Evolutionary conservation across 306 rosid species (phyloP).

Genomic region (Begonia masoniana): DNA sequence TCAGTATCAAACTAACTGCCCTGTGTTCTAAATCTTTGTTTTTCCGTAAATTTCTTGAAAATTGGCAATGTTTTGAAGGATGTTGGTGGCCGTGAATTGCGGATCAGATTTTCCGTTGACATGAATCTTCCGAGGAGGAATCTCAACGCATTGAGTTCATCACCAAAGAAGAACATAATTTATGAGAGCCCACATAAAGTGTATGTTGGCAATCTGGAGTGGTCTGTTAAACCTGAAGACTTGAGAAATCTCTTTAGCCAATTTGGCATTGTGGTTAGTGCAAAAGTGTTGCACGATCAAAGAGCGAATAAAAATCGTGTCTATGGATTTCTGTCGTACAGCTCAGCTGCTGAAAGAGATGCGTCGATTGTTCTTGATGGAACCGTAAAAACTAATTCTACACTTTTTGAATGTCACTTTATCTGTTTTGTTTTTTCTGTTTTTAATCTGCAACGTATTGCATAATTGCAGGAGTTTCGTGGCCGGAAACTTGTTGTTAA

Average conservation of each 20-base stretch:
- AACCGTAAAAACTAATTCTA: slow-evolving; percentile 19
- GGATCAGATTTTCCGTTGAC: slow-evolving; percentile 34
- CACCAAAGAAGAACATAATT: slow-evolving; percentile 23
- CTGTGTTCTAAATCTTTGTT: not conserved
- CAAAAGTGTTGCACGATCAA: slow-evolving; percentile 34
- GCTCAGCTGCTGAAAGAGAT: slow-evolving; percentile 35
- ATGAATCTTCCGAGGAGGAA: slow-evolving; percentile 22
- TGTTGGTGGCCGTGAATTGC: slow-evolving; percentile 45
- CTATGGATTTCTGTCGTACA: slow-evolving; percentile 47
- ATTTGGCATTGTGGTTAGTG: slow-evolving; percentile 50
- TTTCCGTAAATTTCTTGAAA: slow-evolving; percentile 2
- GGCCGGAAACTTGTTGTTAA: slow-evolving; percentile 44
- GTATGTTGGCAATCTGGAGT: slow-evolving; percentile 52
- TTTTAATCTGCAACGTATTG: not conserved
- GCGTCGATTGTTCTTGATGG: slow-evolving; percentile 32
- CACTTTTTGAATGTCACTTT: not conserved
- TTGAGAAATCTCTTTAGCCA: slow-evolving; percentile 32
- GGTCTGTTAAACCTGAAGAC: slow-evolving; percentile 26
- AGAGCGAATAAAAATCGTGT: slow-evolving; percentile 30
- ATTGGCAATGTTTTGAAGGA: slow-evolving; percentile 22
- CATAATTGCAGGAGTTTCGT: slow-evolving; percentile 33
- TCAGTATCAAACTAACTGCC: slow-evolving; percentile 19
- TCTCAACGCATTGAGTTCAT: slow-evolving; percentile 19
- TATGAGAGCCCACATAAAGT: slow-evolving; percentile 53
- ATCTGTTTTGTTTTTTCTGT: not conserved